Evolutionary conservation across 2,329 filamentous ascomycete species (phyloP), one percentile per base, ranked within the genome.

Genomic region (Pyrenophora teres): DNA sequence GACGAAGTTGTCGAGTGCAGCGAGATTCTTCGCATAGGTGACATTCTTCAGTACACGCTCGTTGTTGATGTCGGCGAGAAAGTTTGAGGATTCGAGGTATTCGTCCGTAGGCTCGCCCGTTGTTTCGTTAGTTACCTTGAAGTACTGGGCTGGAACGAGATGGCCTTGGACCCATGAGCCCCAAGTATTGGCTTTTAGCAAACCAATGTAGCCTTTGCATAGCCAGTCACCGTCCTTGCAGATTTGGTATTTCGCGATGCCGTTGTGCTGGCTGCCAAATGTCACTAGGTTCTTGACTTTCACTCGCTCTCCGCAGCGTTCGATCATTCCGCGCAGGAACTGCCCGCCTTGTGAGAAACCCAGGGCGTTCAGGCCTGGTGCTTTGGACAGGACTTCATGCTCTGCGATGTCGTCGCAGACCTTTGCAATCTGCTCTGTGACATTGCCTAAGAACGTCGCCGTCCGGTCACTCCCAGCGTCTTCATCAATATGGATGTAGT

Each of bases 321-420:
- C 87, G 59, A 96, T 80, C 72, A 96, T 92, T 19, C 83, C 94
- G 52, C 94, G 87, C n/a, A 99, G 83, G 78, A 99, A 97, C 73
- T 96, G 90, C 1, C 94, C 94, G 57, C 94, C 94, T 75, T 99
- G 94, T 12, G 89, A 94, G 79, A 99, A 97, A 23, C 94, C 94
- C 31, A 99, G 78, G 30, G 92, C 93, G 75, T 97, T 94, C 69
- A 97, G 81, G 57, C 88, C 90, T 0, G 89, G 89, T 0, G 90
- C 89, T 6, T 87, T 89, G 50, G 87, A 87, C 13, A 97, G 83
- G 72, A 96, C 89, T 1, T 88, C 87, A 70, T 97, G 84, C 0
- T 81, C 70, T 52, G 88, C 82, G 36, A 97, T 83, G 64, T 87
- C 85, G n/a, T 77, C 79, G 82, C 94, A 97, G 43, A 96, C 90